phyloP scores from a whole-genome alignment of 192 early-diverging fungal genomes.

The Gigaspora rosea region DNA sequence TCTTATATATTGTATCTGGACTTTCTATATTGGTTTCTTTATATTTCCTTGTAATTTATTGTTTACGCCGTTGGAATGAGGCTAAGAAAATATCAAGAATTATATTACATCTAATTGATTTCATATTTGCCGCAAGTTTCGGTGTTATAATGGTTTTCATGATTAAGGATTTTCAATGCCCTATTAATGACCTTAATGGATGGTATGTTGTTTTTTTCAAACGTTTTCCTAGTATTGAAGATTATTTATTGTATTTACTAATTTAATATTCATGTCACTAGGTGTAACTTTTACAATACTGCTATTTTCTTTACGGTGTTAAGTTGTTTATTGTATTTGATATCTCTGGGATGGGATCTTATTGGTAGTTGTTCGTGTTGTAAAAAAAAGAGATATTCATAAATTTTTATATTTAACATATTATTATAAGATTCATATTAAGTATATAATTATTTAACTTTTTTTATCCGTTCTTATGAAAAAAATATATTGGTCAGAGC shows the following conservation, averaged over 20 bases:
- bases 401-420: too few relatives aligned
- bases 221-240: background rate
- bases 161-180: background rate
- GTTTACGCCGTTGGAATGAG: background rate
- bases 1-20: background rate
- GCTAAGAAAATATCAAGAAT: background rate
- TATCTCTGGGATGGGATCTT: constrained; percentile 3
- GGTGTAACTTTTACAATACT: constrained; percentile 24
- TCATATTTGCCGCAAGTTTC: background rate
- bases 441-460: too few relatives aligned
- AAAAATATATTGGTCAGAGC: too few relatives aligned
- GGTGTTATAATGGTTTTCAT: constrained; percentile 11
- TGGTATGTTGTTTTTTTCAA: background rate
- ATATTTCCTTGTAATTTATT: background rate
- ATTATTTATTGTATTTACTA: background rate
- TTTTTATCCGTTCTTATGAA: too few relatives aligned
- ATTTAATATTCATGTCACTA: background rate
- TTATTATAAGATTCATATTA: too few relatives aligned
- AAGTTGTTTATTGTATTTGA: background rate
- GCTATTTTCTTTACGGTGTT: background rate
- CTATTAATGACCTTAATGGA: background rate
- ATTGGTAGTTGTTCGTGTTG: background rate
- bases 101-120: background rate
- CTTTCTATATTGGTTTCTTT: background rate
- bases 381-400: too few relatives aligned